phyloP scores from a whole-genome alignment of 345 rosid species.

The Hypericum perforatum region DNA sequence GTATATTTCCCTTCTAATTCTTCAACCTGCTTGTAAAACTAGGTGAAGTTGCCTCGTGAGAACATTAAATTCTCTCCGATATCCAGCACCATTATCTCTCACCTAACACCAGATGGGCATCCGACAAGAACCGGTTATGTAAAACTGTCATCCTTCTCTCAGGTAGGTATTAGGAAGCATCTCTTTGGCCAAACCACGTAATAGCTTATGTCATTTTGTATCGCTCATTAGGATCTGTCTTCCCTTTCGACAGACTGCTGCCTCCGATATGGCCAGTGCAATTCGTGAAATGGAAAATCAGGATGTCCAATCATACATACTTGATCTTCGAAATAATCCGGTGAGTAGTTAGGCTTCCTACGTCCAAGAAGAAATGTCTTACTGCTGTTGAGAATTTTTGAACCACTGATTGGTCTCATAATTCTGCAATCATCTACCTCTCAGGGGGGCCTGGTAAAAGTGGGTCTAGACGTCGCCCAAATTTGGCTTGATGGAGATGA shows the following conservation, averaged over 20 bases:
- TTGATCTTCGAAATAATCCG: constrained; percentile 82
- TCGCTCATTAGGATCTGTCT: constrained; percentile 2
- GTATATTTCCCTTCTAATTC: background rate
- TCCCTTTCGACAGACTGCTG: constrained; percentile 53
- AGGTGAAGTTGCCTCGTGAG: constrained; percentile 67
- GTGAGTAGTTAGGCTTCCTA: constrained; percentile 21
- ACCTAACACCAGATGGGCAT: constrained; percentile 55
- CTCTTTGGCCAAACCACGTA: background rate
- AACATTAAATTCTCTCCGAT: constrained; percentile 68
- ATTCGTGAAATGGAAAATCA: constrained; percentile 66
- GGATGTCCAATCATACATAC: constrained; percentile 69
- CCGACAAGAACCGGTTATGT: constrained; percentile 70
- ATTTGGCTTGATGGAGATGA: constrained; percentile 90
- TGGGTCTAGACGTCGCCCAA: constrained; percentile 83
- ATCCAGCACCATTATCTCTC: constrained; percentile 74
- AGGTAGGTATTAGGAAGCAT: constrained; percentile 29
- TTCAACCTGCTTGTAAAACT: background rate
- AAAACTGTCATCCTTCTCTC: constrained; percentile 66
- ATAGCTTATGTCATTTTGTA: background rate
- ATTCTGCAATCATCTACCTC: constrained; percentile 3
- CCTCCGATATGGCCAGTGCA: constrained; percentile 57
- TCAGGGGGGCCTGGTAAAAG: constrained; percentile 88
- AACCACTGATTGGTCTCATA: constrained; percentile 2
- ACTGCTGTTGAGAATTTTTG: constrained; percentile 4
- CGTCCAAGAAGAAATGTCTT: background rate